Evolutionary conservation across 1,139 yeast species (phyloP).

Genomic region (Zygosaccharomyces sapae): DNA sequence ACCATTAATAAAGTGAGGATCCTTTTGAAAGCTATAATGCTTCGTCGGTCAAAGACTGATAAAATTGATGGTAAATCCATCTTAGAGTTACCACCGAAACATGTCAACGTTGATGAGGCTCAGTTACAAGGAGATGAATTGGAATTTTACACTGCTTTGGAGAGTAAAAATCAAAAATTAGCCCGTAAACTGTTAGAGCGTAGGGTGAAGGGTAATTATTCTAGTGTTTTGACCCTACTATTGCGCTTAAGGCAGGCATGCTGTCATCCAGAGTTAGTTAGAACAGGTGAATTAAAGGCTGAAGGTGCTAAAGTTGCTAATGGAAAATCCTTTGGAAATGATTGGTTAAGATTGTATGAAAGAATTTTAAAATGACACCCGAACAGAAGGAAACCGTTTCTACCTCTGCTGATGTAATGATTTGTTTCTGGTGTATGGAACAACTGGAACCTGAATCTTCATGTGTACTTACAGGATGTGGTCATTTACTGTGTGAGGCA

Average conservation of each 20-base stretch:
- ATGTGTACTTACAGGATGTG: conserved; percentile 55
- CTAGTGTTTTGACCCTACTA: conserved; percentile 66
- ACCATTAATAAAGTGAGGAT: conserved; percentile 69
- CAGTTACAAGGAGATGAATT: conserved; percentile 51
- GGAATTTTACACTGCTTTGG: conserved; percentile 57
- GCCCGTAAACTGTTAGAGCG: conserved; percentile 45
- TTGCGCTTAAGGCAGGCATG: conserved; percentile 87
- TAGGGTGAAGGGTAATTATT: conserved; percentile 43
- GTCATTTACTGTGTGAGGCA: conserved; percentile 62
- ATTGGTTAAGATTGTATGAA: conserved; percentile 32
- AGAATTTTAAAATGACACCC: conserved; percentile 28
- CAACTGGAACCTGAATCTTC: conserved; percentile 47
- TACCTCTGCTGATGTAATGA: conserved; percentile 31
- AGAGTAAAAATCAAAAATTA: conserved; percentile 50
- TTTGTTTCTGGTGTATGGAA: conserved; percentile 69
- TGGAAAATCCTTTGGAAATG: conserved; percentile 31
- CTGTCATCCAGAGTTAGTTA: conserved; percentile 74
- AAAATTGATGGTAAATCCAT: conserved; percentile 77
- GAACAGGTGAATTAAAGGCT: conserved; percentile 53
- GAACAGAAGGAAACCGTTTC: conserved; percentile 31
- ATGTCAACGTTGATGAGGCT: conserved; percentile 45
- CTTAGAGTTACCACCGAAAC: conserved; percentile 65
- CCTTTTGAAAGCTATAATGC: conserved; percentile 66
- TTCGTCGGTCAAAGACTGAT: conserved; percentile 74
- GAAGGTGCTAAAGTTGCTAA: conserved; percentile 30